Evolutionary conservation across 225 moss, liverwort and hornwort genomes (phyloP), one percentile per base, ranked within the genome.

Genomic region (Polytrichum formosum): DNA sequence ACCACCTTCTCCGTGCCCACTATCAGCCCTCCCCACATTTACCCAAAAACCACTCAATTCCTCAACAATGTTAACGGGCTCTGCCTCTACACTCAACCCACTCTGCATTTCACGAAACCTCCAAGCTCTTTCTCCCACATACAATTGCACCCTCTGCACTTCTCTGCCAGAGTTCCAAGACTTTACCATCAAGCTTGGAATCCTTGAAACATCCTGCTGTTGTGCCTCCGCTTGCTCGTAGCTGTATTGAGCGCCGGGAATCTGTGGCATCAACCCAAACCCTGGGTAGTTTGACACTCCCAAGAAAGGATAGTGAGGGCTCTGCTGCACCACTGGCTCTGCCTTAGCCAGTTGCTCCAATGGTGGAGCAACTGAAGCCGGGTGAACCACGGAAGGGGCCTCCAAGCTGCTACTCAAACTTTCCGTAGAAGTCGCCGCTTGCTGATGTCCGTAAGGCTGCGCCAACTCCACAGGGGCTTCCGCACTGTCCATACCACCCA

Each of bases 191-290:
- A 98, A 78, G 83, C 91, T 91, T 46, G 97, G 91, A 76, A 92
- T 74, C 26, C 94, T 88, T 35, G 91, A 63, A 0, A 91, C 82
- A 64, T 98, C 97, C 59, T 88, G 92, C 0, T 82, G 75, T 75
- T 81, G 90, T 17, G 85, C 67, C 54, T 97, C 97, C 1, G 86
- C 67, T 69, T 90, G 76, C 37, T 98, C 97, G 25, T 94, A 98
- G 20, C 83, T 75, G n/a, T 88, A 98, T 77, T 92, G 92, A 0
- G 79, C 82, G 9, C 89, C 74, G 17, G 91, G 91, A 78, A 94
- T 85, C 66, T 94, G 94, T 29, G 92, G 97, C 90, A 94, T 82
- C 58, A 98, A 68, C 61, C 91, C 92, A 71, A 94, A 98, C 56
- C 91, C 91, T 6, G 87, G 81, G 80, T 98, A 92, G 63, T 80